Percentiles rank a stretch among this genome's conserved stretches.
phyloP scores from a whole-genome alignment of 345 rosid species.

The Trapa incisa region DNA sequence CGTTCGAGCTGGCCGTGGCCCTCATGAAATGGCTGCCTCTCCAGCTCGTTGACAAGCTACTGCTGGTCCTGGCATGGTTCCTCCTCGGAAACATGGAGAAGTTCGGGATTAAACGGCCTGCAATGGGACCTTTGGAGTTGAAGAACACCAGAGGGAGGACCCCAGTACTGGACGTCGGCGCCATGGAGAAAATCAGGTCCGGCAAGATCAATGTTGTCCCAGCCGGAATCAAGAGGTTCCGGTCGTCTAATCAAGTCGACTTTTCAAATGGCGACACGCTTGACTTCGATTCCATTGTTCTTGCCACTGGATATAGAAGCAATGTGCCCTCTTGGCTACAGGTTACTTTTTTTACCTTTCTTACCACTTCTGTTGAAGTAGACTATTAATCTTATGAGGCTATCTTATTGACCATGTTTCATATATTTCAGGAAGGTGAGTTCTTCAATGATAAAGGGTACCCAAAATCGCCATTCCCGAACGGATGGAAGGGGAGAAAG shows the following conservation, averaged over 20 bases:
- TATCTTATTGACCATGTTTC: too few relatives aligned
- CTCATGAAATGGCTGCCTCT: conserved; percentile 62
- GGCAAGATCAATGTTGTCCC: conserved; percentile 57
- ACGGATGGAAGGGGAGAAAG: too few relatives aligned
- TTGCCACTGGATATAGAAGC: conserved; percentile 78
- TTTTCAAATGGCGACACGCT: conserved; percentile 42
- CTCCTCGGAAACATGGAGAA: conserved; percentile 43
- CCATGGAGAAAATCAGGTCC: conserved; percentile 50
- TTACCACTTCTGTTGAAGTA: too few relatives aligned
- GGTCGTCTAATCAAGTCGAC: conserved; percentile 34
- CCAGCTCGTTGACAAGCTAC: conserved; percentile 60
- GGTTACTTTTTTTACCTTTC: conserved; percentile 10
- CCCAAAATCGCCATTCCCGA: too few relatives aligned
- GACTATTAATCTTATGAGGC: too few relatives aligned
- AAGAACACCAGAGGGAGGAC: conserved; percentile 56
- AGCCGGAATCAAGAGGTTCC: conserved; percentile 47
- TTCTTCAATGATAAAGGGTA: too few relatives aligned
- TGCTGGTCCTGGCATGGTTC: conserved; percentile 41
- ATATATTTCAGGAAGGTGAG: too few relatives aligned
- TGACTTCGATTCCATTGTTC: conserved; percentile 45
- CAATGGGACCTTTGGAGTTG: conserved; percentile 53
- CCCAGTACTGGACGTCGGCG: conserved; percentile 75
- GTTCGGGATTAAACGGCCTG: conserved; percentile 55
- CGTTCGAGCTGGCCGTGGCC: conserved; percentile 43
- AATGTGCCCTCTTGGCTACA: conserved; percentile 50